phyloP scores from a whole-genome alignment of 352 stramenopile species.

The Pythium sukuiense region DNA sequence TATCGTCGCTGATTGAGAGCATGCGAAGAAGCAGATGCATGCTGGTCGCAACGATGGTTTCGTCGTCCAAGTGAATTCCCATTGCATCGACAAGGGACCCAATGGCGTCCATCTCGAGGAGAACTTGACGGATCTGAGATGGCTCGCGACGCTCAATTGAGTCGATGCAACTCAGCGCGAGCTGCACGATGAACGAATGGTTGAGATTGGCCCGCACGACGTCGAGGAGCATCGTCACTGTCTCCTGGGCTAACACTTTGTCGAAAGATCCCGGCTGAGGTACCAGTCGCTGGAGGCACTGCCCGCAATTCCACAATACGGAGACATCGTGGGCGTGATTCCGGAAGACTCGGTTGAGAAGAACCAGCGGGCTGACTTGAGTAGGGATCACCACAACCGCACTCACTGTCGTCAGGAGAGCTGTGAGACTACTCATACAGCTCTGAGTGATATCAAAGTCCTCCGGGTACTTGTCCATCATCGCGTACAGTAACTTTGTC shows the following conservation, averaged over 20 bases:
- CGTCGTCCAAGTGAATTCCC: slow-evolving; percentile 5
- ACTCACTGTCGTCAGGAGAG: slow-evolving; percentile 8
- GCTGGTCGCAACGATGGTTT: slow-evolving; percentile 3
- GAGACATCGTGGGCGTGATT: slow-evolving; percentile 21
- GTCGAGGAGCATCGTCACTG: slow-evolving; percentile 8
- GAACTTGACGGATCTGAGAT: not conserved
- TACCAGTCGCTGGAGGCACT: slow-evolving; percentile 12
- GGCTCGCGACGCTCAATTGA: slow-evolving; percentile 9
- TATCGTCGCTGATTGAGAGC: slow-evolving; percentile 2
- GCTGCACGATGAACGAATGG: slow-evolving; percentile 21
- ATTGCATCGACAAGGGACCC: slow-evolving; percentile 7
- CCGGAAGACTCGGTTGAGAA: slow-evolving; percentile 7
- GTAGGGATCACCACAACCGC: not conserved
- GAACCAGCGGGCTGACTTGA: not conserved
- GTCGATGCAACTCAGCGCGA: slow-evolving; percentile 7
- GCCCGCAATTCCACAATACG: slow-evolving; percentile 8
- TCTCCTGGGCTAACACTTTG: not conserved
- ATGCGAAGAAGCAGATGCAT: slow-evolving; percentile 15
- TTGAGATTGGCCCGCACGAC: slow-evolving; percentile 9
- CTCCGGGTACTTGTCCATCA: slow-evolving; percentile 22
- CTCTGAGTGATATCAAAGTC: slow-evolving; percentile 27
- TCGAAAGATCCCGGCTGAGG: not conserved
- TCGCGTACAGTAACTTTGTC: slow-evolving; percentile 6
- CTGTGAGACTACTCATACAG: slow-evolving; percentile 14
- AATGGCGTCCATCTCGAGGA: slow-evolving; percentile 17